phyloP scores from a whole-genome alignment of 176 grass and related monocot genomes.

The Phragmites australis region DNA sequence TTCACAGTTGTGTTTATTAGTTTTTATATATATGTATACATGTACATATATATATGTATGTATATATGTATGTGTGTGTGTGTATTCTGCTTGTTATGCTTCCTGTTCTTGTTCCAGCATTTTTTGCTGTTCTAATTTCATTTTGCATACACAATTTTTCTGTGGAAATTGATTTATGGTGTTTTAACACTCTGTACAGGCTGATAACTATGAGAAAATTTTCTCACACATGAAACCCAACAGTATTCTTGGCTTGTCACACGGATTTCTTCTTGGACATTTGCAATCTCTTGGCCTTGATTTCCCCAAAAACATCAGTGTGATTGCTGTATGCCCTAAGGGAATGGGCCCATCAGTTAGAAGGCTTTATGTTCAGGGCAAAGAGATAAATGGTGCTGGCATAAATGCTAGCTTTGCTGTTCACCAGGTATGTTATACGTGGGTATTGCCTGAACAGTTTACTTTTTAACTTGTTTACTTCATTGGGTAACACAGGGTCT shows the following conservation, averaged over 20 bases:
- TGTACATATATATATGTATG: too few species aligned
- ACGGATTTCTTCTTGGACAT: conserved; percentile 86
- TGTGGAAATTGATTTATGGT: neutral
- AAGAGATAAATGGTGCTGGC: conserved; percentile 86
- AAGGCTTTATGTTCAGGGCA: conserved; percentile 85
- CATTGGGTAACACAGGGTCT: neutral
- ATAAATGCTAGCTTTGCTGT: conserved; percentile 94
- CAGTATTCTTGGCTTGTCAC: conserved; percentile 82
- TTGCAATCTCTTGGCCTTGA: conserved; percentile 68
- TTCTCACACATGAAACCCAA: conserved; percentile 92
- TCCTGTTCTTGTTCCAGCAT: neutral
- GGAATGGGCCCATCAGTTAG: conserved; percentile 90
- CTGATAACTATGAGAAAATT: conserved; percentile 85
- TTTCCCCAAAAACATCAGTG: conserved; percentile 82
- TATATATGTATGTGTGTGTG: neutral
- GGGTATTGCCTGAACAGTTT: neutral
- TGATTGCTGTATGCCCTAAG: conserved; percentile 86
- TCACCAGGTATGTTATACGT: conserved; percentile 65
- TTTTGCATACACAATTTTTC: neutral
- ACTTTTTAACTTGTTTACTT: neutral
- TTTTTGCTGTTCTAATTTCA: neutral
- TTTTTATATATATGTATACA: too few species aligned
- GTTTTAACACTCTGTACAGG: conserved; percentile 45
- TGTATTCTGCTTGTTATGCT: neutral
- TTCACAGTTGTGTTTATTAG: neutral